phyloP scores from a whole-genome alignment of 805 yeast genomes.

The Candida suzukii region DNA sequence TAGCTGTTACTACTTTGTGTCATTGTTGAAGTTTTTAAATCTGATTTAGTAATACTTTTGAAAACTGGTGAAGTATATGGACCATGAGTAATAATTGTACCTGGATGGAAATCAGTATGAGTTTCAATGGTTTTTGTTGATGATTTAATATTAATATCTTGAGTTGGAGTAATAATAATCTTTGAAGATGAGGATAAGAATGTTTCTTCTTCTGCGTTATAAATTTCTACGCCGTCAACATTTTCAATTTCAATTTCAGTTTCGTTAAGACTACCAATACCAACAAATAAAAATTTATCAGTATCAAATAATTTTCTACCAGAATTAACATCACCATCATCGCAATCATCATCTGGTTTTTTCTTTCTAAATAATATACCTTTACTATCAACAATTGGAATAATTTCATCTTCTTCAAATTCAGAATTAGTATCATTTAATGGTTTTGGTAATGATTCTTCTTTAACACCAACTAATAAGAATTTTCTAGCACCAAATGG shows the following conservation, averaged over 20 bases:
- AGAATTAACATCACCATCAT: slow-evolving; percentile 5
- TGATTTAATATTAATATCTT: not conserved
- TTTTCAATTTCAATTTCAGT: not conserved
- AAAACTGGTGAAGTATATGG: not conserved
- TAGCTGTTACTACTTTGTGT: no score
- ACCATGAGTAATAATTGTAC: not conserved
- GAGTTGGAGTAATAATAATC: not conserved
- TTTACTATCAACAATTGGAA: slow-evolving; percentile 2
- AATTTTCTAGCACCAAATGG: slow-evolving; percentile 22
- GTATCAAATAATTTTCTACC: slow-evolving; percentile 13
- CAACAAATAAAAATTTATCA: slow-evolving; percentile 20
- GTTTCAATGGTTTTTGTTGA: slow-evolving; percentile 1
- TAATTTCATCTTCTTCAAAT: not conserved
- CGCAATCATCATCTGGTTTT: slow-evolving; percentile 10
- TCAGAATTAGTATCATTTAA: not conserved
- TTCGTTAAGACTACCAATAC: slow-evolving; percentile 16
- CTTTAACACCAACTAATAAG: slow-evolving; percentile 16
- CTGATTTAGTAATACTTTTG: not conserved
- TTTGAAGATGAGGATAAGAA: no score
- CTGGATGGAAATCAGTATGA: not conserved
- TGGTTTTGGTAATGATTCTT: slow-evolving; percentile 2
- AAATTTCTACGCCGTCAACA: not conserved
- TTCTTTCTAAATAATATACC: slow-evolving; percentile 8
- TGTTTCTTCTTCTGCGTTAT: not conserved
- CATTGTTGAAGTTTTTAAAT: not conserved